phyloP scores from a whole-genome alignment of 2,329 filamentous ascomycete species.

The Fusarium sp. region DNA sequence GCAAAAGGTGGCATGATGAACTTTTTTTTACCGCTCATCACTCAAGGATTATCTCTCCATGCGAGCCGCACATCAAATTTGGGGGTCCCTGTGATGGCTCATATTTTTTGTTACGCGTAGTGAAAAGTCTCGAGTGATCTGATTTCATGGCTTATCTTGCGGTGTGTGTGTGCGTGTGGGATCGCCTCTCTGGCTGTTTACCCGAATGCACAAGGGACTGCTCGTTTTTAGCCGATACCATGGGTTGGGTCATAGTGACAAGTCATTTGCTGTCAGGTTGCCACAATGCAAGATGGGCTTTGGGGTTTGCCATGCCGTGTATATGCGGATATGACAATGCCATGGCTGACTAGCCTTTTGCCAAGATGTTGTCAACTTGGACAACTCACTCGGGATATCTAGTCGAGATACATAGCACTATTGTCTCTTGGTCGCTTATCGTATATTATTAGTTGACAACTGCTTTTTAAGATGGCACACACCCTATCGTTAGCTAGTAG shows the following conservation, averaged over 20 bases:
- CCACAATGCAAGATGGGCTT: slow-evolving; percentile 14
- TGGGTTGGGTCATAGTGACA: slow-evolving; percentile 3
- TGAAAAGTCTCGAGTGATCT: slow-evolving; percentile 16
- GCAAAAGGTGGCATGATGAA: slow-evolving; percentile 17
- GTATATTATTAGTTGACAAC: no score
- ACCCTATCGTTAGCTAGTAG: no score
- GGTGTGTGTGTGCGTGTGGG: slow-evolving; percentile 20
- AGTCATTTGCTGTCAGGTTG: slow-evolving; percentile 4
- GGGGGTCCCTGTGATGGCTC: neutral
- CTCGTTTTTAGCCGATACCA: neutral
- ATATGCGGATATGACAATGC: slow-evolving; percentile 14
- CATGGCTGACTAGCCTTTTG: neutral
- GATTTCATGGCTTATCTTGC: slow-evolving; percentile 32
- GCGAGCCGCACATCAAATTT: slow-evolving; percentile 4
- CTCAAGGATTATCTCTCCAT: neutral
- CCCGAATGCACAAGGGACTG: neutral
- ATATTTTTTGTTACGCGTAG: slow-evolving; percentile 18
- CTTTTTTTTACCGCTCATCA: neutral
- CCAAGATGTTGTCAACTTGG: neutral
- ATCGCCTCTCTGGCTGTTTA: slow-evolving; percentile 17
- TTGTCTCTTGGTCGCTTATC: no score
- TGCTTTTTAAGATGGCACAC: no score
- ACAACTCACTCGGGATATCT: no score
- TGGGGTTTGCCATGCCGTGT: slow-evolving; percentile 14
- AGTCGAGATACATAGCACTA: no score